A percentile compares a stretch with the other conserved stretches of the same genome.
phyloP scores from a whole-genome alignment of 73 alveolate species.

The Tetrahymena borealis region DNA sequence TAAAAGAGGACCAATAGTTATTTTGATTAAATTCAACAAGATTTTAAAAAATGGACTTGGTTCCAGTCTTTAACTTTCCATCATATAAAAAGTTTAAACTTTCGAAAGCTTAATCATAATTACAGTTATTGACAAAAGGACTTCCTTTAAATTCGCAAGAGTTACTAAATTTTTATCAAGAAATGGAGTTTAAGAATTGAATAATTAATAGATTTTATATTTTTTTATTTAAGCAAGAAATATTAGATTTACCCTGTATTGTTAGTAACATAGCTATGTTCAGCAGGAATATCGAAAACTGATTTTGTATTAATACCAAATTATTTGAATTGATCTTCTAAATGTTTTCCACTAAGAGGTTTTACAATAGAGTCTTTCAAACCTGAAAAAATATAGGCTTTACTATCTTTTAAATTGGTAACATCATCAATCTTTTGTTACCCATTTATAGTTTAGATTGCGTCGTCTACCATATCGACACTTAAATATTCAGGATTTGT shows the following conservation, averaged over 20 bases:
- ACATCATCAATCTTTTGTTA: not conserved
- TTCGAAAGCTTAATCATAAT: constrained; percentile 27
- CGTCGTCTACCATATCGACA: not conserved
- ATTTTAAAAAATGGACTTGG: not conserved
- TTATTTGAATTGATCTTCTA: not conserved
- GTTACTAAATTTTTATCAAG: not conserved
- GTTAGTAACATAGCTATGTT: constrained; percentile 45
- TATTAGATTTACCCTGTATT: not conserved
- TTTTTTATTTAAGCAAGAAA: not conserved
- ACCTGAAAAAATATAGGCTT: constrained; percentile 43
- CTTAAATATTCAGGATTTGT: not conserved
- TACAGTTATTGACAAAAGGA: constrained; percentile 47
- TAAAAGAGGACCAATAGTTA: not conserved
- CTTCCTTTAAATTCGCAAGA: constrained; percentile 16
- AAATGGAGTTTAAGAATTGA: not conserved
- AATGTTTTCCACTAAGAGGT: not conserved
- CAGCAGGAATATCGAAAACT: constrained; percentile 21
- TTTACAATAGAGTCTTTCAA: constrained; percentile 6
- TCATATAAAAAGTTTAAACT: constrained; percentile 14
- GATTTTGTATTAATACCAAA: constrained; percentile 2
- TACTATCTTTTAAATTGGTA: not conserved
- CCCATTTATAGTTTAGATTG: not conserved
- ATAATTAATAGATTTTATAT: not conserved
- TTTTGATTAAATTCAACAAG: constrained; percentile 10
- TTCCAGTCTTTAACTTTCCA: not conserved